Evolutionary conservation across 2,329 filamentous ascomycete genomes (phyloP).

Genomic region (Fusarium mexicanum): DNA sequence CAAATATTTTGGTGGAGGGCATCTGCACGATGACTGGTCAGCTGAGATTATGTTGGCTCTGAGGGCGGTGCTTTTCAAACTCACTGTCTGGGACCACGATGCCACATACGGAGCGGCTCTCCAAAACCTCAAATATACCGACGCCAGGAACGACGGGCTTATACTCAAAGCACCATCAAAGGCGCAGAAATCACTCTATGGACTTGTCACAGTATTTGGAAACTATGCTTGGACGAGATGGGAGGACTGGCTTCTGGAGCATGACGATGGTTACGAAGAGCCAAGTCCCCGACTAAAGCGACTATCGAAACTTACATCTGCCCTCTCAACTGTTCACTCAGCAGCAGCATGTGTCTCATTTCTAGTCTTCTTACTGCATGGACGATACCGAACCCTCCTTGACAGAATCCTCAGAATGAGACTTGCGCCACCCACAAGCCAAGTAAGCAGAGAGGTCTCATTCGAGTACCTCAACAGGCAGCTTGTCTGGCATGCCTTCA

Average conservation of each 20-base stretch:
- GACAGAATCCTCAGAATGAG: conserved; percentile 87
- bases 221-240: conserved; percentile 91
- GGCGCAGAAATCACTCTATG: conserved; percentile 86
- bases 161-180: conserved; percentile 76
- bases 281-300: conserved; percentile 60
- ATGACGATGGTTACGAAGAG: conserved; percentile 78
- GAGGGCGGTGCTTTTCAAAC: conserved; percentile 86
- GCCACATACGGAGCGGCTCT: conserved; percentile 93
- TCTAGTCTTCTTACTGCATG: conserved; percentile 88
- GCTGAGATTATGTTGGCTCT: conserved; percentile 84
- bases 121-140: conserved; percentile 90
- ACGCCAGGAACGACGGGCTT: conserved; percentile 74
- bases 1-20: conserved; percentile 80
- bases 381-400: conserved; percentile 88
- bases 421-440: conserved; percentile 83
- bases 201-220: conserved; percentile 85
- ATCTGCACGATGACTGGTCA: conserved; percentile 86
- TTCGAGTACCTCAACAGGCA: conserved; percentile 98
- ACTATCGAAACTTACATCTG: conserved; percentile 75
- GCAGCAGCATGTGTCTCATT: conserved; percentile 86
- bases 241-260: conserved; percentile 84
- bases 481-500: conserved; percentile 99
- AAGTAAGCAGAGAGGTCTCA: conserved; percentile 89
- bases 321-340: conserved; percentile 78
- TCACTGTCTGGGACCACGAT: conserved; percentile 96